These are phyloP conservation scores for Calonectria montana DNA, from an alignment of 2,329 filamentous ascomycete genomes.

Conservation along the genomic window DNA sequence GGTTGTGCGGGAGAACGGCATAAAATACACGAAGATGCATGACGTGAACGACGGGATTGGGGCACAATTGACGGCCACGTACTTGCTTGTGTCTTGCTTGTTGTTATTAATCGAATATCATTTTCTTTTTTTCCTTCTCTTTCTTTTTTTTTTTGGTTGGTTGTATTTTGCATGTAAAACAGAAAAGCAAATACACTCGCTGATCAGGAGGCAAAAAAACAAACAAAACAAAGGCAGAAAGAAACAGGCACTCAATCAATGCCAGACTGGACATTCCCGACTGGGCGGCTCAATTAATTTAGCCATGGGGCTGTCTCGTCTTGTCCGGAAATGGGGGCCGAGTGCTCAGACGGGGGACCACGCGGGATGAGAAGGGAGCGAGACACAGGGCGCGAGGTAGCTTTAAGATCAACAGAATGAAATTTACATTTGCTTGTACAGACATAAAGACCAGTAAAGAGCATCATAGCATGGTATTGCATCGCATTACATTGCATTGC, in stretches of 20 bases:
- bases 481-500: too few relatives aligned
- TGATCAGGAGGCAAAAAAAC: not conserved
- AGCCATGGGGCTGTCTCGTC: not conserved
- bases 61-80: not conserved
- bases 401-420: too few relatives aligned
- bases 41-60: not conserved
- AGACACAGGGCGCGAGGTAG: not conserved
- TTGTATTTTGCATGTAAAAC: not conserved
- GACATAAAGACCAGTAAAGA: too few relatives aligned
- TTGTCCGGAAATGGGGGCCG: not conserved
- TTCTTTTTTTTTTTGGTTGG: not conserved
- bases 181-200: not conserved
- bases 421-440: too few relatives aligned
- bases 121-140: not conserved
- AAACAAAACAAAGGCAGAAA: not conserved
- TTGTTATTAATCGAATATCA: not conserved
- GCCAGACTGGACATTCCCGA: not conserved
- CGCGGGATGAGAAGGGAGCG: not conserved
- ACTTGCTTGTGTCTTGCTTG: not conserved
- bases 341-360: not conserved
- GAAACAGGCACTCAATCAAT: not conserved
- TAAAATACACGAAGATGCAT: not conserved
- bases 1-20: not conserved
- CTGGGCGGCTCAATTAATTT: not conserved
- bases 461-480: too few relatives aligned